Percentiles rank a stretch among this genome's conserved stretches.
Conservation (phyloP, 768 basidiomycete species). For the Russula griseocarnosa region DNA sequence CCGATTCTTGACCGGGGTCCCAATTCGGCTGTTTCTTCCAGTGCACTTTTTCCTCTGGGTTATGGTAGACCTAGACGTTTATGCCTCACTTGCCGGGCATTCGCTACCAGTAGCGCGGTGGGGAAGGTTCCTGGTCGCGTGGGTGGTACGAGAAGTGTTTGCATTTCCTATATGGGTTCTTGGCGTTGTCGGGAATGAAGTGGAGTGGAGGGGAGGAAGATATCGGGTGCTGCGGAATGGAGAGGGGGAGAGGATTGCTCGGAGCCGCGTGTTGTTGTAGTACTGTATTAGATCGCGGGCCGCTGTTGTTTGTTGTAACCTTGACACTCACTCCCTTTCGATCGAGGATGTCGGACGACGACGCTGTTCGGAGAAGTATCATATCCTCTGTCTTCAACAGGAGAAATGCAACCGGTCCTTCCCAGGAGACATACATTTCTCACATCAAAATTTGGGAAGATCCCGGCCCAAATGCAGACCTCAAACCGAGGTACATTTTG, state of each 20-base stretch:
- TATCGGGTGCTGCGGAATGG: slow-evolving; percentile 77
- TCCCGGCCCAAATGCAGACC: slow-evolving; percentile 57
- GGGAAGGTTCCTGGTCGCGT: slow-evolving; percentile 67
- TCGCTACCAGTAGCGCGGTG: slow-evolving; percentile 47
- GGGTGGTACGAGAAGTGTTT: slow-evolving; percentile 73
- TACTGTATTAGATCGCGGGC: slow-evolving; percentile 2
- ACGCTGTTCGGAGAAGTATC: slow-evolving; percentile 63
- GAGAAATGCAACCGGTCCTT: slow-evolving; percentile 55
- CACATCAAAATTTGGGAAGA: slow-evolving; percentile 97
- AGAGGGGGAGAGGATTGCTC: slow-evolving; percentile 30
- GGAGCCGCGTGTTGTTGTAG: background rate
- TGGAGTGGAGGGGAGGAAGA: slow-evolving; percentile 80
- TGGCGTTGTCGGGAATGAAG: slow-evolving; percentile 75
- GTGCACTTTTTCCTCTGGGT: slow-evolving; percentile 70
- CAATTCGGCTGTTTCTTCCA: slow-evolving; percentile 51
- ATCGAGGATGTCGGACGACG: slow-evolving; percentile 40
- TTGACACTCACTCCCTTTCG: background rate
- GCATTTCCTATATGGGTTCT: slow-evolving; percentile 86
- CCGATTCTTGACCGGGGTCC: slow-evolving; percentile 47
- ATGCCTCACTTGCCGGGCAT: slow-evolving; percentile 68
- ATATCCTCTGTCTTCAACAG: slow-evolving; percentile 79
- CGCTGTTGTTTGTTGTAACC: background rate
- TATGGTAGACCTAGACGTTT: slow-evolving; percentile 76
- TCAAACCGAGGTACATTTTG: slow-evolving; percentile 87
- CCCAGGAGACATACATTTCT: slow-evolving; percentile 77